Base-by-base conservation (phyloP, 1,284 basidiomycete species). In the Schizopora paradoxa region DNA sequence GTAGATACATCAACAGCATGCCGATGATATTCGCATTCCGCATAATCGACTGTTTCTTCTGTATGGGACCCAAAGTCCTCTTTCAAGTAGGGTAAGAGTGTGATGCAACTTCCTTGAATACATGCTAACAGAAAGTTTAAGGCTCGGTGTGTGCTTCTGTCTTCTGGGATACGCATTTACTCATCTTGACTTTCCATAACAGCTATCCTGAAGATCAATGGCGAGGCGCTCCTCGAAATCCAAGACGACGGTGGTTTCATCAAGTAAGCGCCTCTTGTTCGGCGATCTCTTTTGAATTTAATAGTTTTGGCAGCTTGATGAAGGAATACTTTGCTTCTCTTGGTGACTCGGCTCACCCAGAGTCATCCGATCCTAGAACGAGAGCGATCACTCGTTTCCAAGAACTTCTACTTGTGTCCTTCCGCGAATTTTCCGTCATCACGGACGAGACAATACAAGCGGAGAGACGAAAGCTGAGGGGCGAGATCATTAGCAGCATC, bases 201-300 rank as follows among this genome's bases (percentile, higher is more conserved):
- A 84, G 96, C 96, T 11, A 96, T 99, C 41, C 77, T 99, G 46
- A 99, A 99, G 68, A 96, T 99, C 66, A 99, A 99, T 55, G 94
- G 94, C 2, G 91, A 96, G 54, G 85, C 89, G 46, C 70, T 99
- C 6, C 72, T 99, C n/a, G 79, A 93, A 60, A 85, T 97, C 18
- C 93, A 95, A 56, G 96, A 99, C 63, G 96, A 99, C 57, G 96
- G 96, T 7, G 89, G 86, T 43, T 98, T 99, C 67, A 87, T 99
- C 66, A 92, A 87, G 90, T 91, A 61, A 47, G 74, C 10, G 44
- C 21, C 2, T 32, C 16, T 50, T 28, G 27, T 29, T 35, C 6
- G 14, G 13, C n/a, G 13, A 36, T 22, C 10, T 48, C 34, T 47
- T 28, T 14, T 37, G 28, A 36, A 37, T 48, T 21, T 49, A 29